Conservation (phyloP, 2,329 filamentous ascomycete species). For the Aureobasidium sp. region DNA sequence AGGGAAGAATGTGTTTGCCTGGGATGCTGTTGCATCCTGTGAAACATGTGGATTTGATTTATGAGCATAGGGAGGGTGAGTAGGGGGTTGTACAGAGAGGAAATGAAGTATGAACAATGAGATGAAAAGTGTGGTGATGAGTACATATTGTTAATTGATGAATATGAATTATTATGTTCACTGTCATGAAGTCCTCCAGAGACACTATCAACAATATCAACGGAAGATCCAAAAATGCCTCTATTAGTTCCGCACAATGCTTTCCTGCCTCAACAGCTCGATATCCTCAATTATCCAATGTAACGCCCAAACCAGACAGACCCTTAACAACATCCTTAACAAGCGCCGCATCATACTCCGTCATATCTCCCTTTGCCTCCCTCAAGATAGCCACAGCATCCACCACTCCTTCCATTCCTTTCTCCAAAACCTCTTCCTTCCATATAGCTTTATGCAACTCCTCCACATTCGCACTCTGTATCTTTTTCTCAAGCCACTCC, state of each 20-base stretch:
- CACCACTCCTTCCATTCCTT: background rate
- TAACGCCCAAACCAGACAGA: background rate
- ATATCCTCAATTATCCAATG: background rate
- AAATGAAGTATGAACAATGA: too few relatives aligned
- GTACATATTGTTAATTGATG: too few relatives aligned
- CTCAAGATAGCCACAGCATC: background rate
- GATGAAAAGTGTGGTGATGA: too few relatives aligned
- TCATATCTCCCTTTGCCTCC: background rate
- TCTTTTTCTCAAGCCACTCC: background rate
- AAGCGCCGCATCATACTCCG: background rate
- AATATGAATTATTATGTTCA: too few relatives aligned
- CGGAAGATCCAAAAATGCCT: too few relatives aligned
- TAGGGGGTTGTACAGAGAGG: background rate
- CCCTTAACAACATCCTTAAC: background rate
- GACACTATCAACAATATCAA: too few relatives aligned
- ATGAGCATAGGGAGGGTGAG: conserved; percentile 29
- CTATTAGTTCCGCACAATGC: too few relatives aligned
- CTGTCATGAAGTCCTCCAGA: too few relatives aligned
- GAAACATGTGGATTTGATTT: conserved; percentile 41
- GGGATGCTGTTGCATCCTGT: conserved; percentile 42
- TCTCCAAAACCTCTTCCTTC: background rate
- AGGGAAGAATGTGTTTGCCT: conserved; percentile 42
- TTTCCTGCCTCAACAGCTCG: too few relatives aligned
- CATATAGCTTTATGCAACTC: background rate
- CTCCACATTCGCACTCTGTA: too few relatives aligned